Evolutionary conservation across 768 basidiomycete species (phyloP), one percentile per base, ranked within the genome.

Genomic region (Leccinum obscurum): DNA sequence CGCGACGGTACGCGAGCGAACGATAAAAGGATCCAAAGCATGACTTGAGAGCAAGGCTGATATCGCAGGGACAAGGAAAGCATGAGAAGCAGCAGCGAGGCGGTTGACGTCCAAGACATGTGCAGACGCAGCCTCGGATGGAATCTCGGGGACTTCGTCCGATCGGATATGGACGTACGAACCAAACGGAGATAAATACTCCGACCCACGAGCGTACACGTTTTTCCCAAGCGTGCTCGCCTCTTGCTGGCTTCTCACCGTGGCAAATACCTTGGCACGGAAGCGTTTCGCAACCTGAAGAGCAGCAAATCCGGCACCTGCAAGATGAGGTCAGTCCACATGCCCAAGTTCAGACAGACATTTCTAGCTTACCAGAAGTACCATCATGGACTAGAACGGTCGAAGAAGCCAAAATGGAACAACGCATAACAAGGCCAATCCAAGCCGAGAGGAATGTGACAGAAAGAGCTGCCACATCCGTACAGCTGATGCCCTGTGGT

Each of bases 331-430:
- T 62, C 20, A 66, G 61, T 15, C 35, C 22, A 39, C 1, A 11
- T n/a, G 32, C 22, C 10, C 11, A 9, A 20, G 4, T 34, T 28
- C 39, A 8, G 20, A 14, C 3, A 14, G 3, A 17, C 6, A 20
- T 3, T 5, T 39, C 3, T 17, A 11, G n/a, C 39, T n/a, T 57
- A 72, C 71, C 64, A 55, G 71, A 71, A 34, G 61, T 32, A 14
- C 64, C 72, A 51, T 71, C 68, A 22, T 72, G 71, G 20, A 72
- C 56, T 6, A 73, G 65, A 24, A 73, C 59, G 4, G 61, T 60
- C 10, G 71, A 73, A 54, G 62, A 61, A 4, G 68, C 46, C 0
- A 62, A 63, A 46, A 72, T 60, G 20, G 60, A 55, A 50, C 59
- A 66, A n/a, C 64, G 64, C 2, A 48, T 46, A 14, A 67, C 62